phyloP scores from a whole-genome alignment of 257 asterid genomes.

The Ballota nigra region DNA sequence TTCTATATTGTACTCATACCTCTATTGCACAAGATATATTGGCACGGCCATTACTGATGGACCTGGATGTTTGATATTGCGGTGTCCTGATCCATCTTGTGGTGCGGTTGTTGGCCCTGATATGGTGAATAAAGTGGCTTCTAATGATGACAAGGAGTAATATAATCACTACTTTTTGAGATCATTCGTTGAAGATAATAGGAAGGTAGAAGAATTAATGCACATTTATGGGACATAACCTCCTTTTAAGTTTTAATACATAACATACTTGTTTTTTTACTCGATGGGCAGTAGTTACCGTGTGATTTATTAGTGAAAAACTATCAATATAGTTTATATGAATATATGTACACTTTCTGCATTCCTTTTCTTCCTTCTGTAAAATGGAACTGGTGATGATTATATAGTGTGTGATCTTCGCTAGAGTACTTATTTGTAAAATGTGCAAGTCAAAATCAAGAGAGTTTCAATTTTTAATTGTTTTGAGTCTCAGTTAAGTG shows the following conservation, averaged over 20 bases:
- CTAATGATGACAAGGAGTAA: conserved; percentile 55
- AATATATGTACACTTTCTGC: background rate
- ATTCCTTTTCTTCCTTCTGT: conserved; percentile 2
- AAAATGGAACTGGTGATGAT: background rate
- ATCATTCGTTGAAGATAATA: conserved; percentile 81
- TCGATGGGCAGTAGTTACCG: background rate
- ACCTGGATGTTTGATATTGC: conserved; percentile 90
- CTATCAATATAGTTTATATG: background rate
- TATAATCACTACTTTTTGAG: conserved; percentile 72
- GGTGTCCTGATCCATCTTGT: conserved; percentile 97
- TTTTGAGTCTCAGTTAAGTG: background rate
- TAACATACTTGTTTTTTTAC: background rate
- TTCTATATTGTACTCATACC: conserved; percentile 21
- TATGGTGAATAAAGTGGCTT: conserved; percentile 71
- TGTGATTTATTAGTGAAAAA: background rate
- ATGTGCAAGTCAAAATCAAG: conserved; percentile 4
- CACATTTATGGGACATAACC: conserved; percentile 13
- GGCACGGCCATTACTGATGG: conserved; percentile 80
- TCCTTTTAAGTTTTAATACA: conserved; percentile 19
- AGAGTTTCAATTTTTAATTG: background rate
- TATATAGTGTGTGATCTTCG: background rate
- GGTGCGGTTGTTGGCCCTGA: conserved; percentile 81
- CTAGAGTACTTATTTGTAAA: background rate
- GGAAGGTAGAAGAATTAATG: conserved; percentile 55
- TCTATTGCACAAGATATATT: conserved; percentile 65